Base-by-base conservation (phyloP, 306 rosid genomes). In the Cucurbita moschata region DNA sequence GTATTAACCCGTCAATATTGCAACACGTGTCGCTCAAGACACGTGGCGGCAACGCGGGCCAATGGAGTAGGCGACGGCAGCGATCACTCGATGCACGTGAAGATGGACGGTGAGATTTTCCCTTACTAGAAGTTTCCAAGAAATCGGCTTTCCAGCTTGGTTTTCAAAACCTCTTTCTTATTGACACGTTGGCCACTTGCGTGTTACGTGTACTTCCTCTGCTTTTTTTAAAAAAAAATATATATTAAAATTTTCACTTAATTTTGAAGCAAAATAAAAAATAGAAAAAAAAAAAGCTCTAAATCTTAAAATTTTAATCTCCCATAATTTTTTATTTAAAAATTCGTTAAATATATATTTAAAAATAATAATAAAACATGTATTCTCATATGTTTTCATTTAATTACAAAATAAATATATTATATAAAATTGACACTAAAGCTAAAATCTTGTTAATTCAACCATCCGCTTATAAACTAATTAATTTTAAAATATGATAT, bases 11-110 rank as follows among this genome's bases (percentile, higher is more conserved):
- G 2, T 69, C 16, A 26, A 6, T 47, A 23, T 49, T 69, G 4
- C 44, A 23, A 47, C 74, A 69, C 74, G 59, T 69, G 74, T 69
- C 42, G 1, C 5, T 4, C 2, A 7, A 0, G 8, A 47, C 59
- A 69, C 74, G 74, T 69, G 74, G 74, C 74, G 19, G 8, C 1
- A 49, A 26, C 3, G 43, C 8, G 26, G 2, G 26, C 13, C 74
- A 0, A 4, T 69, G 12, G 59, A 69, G 44, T 1, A 15, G 58
- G 59, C 59, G 59, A 69, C 74, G 74, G 74, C 74, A 49, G 50
- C 46, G 46, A 69, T 69, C 23, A 69, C 74, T 69, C 44, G 3
- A 69, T n/a, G 74, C 74, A 69, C 74, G 74, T 69, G 74, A 50
- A 47, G 26, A 26, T 69, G 74, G 74, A 30, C 74, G 74, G 74